A percentile compares a stretch with the other conserved stretches of the same genome.
Evolutionary conservation across 208 protist genomes (phyloP).

Genomic region (Vickermania ingenoplastis): DNA sequence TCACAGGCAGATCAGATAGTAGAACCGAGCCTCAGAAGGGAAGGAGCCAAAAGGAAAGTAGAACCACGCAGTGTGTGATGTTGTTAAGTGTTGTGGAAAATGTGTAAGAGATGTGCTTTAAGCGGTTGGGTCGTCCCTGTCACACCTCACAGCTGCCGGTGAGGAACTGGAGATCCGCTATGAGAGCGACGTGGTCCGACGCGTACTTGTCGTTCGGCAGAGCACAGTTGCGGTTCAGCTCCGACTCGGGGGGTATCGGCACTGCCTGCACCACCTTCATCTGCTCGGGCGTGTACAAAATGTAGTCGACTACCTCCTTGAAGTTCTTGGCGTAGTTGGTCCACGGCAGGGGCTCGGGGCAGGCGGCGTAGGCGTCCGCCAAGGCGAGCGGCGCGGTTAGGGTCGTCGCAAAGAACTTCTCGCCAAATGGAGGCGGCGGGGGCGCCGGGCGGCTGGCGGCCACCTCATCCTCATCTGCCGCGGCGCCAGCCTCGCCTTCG

Average conservation of each 20-base stretch:
- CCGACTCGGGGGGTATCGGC: conserved; percentile 62
- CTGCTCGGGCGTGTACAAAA: conserved; percentile 52
- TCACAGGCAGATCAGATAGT: no score
- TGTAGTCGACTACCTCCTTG: conserved; percentile 85
- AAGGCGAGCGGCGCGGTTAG: conserved; percentile 33
- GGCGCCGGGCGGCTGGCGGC: neutral
- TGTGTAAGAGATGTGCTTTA: no score
- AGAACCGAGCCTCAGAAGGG: no score
- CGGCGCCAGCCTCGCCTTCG: neutral
- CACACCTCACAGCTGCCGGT: no score
- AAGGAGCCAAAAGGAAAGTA: no score
- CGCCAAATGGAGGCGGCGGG: conserved; percentile 11
- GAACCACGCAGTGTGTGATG: no score
- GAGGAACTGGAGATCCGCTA: conserved; percentile 45
- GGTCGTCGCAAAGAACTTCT: conserved; percentile 24
- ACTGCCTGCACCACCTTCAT: conserved; percentile 61
- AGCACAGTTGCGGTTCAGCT: conserved; percentile 66
- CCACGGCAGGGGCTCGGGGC: conserved; percentile 51
- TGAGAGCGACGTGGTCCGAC: conserved; percentile 87
- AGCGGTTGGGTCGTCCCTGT: no score
- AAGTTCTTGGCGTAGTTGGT: conserved; percentile 88
- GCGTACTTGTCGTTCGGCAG: conserved; percentile 82
- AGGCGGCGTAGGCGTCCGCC: conserved; percentile 51
- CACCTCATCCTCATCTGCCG: neutral
- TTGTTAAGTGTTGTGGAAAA: no score